Evolutionary conservation across 108 stramenopile species (phyloP), one percentile per base, ranked within the genome.

Genomic region (Discostella pseudostelligera): DNA sequence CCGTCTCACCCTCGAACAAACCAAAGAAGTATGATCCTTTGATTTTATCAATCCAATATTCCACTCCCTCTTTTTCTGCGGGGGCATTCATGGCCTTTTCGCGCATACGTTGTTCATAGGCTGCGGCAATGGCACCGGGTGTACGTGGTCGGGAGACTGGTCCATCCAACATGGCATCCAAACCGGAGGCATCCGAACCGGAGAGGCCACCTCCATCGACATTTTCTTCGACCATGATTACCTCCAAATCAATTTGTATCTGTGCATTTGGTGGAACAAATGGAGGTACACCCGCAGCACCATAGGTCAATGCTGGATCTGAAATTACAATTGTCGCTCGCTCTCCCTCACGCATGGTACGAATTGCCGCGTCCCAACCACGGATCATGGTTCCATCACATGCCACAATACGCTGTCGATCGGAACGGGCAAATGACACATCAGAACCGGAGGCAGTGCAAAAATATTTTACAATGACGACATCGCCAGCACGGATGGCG

Each of bases 1-100:
- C 96, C 12, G 94, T 93, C 72, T 95, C 92, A 26, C 88, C 87
- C 71, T 95, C 96, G 63, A 96, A 96, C 55, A 96, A 83, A 16
- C 96, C 96, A 67, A 95, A 96, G 70, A 96, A 92, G 66, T 96
- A 96, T 39, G 87, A 93, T 22, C 71, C 79, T 64, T 86, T 87
- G 16, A 84, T 69, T 81, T 84, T 89, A 28, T 84, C 86, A 46
- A 93, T 73, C 19, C 65, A 84, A 54, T 78, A 82, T 35, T 80
- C 87, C 8, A 92, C 56, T 0, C 91, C 91, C 70, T 89, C 87
- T 64, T 77, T 78, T 39, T 87, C 72, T 17, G 65, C 67, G 0
- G 70, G 80, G 21, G 70, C 61, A 37, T 65, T 65, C 48, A 80
- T 29, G 22, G 72, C 78, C 57, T 81, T 84, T 32, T 80, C 47